These are phyloP conservation scores for Exophiala aquamarina DNA, from an alignment of 2,329 filamentous ascomycete genomes.

Conservation along the genomic window DNA sequence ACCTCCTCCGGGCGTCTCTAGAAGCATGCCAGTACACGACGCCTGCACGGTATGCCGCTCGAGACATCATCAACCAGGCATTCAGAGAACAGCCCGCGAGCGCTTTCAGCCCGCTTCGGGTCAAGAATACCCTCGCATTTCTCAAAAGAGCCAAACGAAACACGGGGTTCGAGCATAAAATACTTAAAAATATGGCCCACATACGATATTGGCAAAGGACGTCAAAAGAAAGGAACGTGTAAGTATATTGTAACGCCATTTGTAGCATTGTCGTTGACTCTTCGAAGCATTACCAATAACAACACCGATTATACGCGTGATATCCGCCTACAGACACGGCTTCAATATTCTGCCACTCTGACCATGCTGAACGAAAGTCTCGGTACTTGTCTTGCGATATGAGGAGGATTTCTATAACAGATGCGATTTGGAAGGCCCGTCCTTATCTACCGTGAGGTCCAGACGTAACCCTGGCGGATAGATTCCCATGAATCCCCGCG, in stretches of 20 bases:
- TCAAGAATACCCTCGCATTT: conserved; percentile 48
- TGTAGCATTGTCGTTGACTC: conserved; percentile 1
- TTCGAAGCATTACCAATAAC: conserved; percentile 10
- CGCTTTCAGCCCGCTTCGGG: conserved; percentile 40
- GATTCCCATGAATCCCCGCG: too few species aligned
- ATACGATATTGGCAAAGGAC: conserved; percentile 45
- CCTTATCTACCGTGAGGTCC: too few species aligned
- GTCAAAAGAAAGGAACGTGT: conserved; percentile 31
- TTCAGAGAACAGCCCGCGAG: conserved; percentile 39
- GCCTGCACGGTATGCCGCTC: conserved; percentile 56
- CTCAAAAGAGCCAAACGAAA: conserved; percentile 41
- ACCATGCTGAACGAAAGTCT: conserved; percentile 50
- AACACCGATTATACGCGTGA: conserved; percentile 29
- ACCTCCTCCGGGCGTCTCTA: conserved; percentile 54
- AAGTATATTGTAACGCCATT: conserved; percentile 2
- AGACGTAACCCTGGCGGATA: too few species aligned
- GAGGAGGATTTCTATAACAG: too few species aligned
- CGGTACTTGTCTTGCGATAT: conserved; percentile 41
- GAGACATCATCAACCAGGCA: conserved; percentile 42
- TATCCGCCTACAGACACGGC: conserved; percentile 36
- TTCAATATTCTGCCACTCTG: conserved; percentile 46
- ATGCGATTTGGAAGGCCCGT: too few species aligned
- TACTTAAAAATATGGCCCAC: conserved; percentile 46
- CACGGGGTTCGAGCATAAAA: conserved; percentile 46
- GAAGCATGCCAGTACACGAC: conserved; percentile 58